A percentile compares a stretch with the other conserved stretches of the same genome.
phyloP scores from a whole-genome alignment of 179 eudicot genomes.

The Amaranthus tricolor region DNA sequence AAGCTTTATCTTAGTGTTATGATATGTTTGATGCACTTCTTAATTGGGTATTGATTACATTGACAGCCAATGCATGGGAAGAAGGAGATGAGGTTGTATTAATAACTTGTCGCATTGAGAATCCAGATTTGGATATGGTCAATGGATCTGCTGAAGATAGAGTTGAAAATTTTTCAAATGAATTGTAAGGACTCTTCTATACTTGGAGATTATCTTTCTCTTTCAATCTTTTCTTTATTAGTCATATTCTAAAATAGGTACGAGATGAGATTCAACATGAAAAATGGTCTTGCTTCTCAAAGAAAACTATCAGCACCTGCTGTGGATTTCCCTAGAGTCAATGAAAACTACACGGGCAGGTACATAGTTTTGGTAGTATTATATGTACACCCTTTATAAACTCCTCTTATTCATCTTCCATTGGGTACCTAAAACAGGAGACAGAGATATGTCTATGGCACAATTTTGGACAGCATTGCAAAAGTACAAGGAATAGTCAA shows the following conservation, averaged over 20 bases:
- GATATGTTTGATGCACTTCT: no score
- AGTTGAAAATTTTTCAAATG: conserved; percentile 59
- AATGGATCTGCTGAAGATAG: conserved; percentile 50
- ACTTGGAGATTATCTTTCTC: not conserved
- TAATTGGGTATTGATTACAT: not conserved
- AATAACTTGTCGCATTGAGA: conserved; percentile 71
- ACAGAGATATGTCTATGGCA: conserved; percentile 79
- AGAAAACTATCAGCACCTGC: conserved; percentile 71
- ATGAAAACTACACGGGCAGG: conserved; percentile 87
- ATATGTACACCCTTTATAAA: not conserved
- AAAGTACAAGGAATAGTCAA: conserved; percentile 77
- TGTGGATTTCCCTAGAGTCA: conserved; percentile 90
- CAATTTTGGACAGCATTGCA: conserved; percentile 63
- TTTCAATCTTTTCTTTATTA: conserved; percentile 1
- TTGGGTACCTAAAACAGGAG: conserved; percentile 44
- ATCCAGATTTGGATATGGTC: conserved; percentile 75
- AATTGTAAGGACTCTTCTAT: conserved; percentile 52
- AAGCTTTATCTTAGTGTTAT: not conserved
- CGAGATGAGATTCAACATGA: conserved; percentile 96
- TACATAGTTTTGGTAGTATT: conserved; percentile 15
- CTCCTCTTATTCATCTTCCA: not conserved
- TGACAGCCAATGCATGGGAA: conserved; percentile 96
- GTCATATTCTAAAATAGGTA: conserved; percentile 45
- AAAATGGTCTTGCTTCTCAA: conserved; percentile 75
- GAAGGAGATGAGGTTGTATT: conserved; percentile 94